Evolutionary conservation across 2,329 filamentous ascomycete species (phyloP).

Genomic region (Exophiala dermatitidis): DNA sequence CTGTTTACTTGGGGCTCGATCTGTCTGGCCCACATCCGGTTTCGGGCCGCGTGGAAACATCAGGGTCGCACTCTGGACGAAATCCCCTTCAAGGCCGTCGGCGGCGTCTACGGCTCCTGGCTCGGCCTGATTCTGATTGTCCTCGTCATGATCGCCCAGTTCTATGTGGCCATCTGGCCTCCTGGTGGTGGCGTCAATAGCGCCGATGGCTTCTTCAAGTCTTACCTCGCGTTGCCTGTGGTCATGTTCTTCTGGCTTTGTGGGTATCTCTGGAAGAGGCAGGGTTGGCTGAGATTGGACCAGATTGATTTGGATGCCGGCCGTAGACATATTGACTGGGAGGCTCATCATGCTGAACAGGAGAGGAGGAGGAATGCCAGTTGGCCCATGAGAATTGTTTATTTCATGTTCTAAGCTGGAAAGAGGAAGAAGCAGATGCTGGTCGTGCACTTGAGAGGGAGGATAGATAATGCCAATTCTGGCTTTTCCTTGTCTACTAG

Average conservation of each 20-base stretch:
- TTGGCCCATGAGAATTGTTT: not conserved
- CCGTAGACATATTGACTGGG: constrained; percentile 59
- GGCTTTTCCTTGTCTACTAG: too few relatives aligned
- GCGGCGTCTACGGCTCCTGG: constrained; percentile 73
- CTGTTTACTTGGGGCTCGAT: constrained; percentile 62
- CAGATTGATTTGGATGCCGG: constrained; percentile 63
- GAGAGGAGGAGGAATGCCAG: constrained; percentile 4
- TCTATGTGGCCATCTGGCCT: constrained; percentile 79
- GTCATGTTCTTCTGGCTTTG: constrained; percentile 49
- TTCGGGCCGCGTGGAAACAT: constrained; percentile 30
- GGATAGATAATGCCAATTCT: too few relatives aligned
- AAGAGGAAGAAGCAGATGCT: not conserved
- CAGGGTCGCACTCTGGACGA: constrained; percentile 66
- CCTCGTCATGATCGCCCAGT: constrained; percentile 71
- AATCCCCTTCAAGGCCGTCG: constrained; percentile 72
- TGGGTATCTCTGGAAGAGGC: constrained; percentile 59
- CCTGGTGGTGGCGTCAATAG: constrained; percentile 48
- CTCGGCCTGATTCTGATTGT: constrained; percentile 68
- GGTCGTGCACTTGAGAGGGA: too few relatives aligned
- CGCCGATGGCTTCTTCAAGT: constrained; percentile 61
- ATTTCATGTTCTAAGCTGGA: constrained; percentile 4
- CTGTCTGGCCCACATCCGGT: constrained; percentile 57
- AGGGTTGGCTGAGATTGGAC: constrained; percentile 50
- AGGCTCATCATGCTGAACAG: constrained; percentile 47
- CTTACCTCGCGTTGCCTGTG: constrained; percentile 53